These are phyloP conservation scores for Hyphodiscus sp. DNA, from an alignment of 2,329 filamentous ascomycete genomes.

Conservation along the genomic window DNA sequence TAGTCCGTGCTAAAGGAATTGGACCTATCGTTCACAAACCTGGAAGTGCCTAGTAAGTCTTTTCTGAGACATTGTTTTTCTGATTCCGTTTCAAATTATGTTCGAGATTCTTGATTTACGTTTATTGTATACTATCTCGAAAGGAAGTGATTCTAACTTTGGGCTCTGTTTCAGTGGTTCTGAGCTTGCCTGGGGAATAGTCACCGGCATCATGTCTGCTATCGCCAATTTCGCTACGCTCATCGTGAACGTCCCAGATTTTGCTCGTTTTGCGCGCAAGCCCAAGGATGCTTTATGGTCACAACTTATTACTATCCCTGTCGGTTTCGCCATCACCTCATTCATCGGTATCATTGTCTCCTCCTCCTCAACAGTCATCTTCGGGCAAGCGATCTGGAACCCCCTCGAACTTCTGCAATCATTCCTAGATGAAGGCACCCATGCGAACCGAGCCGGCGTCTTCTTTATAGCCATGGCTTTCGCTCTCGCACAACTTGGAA, in stretches of 20 bases:
- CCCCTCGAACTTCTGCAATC: conserved; percentile 59
- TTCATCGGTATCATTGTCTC: conserved; percentile 80
- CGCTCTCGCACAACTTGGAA: conserved; percentile 74
- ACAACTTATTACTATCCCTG: conserved; percentile 68
- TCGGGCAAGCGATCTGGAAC: conserved; percentile 62
- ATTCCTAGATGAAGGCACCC: conserved; percentile 64
- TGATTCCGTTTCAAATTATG: too few species aligned
- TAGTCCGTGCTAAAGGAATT: conserved; percentile 73
- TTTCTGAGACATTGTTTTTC: too few species aligned
- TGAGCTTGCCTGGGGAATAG: conserved; percentile 70
- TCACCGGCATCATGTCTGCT: conserved; percentile 80
- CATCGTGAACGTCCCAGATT: conserved; percentile 76
- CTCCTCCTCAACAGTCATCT: conserved; percentile 64
- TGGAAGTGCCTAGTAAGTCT: conserved; percentile 39
- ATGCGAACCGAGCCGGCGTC: conserved; percentile 65
- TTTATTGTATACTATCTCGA: too few species aligned
- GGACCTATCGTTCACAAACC: conserved; percentile 74
- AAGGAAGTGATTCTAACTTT: too few species aligned
- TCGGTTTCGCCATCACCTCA: conserved; percentile 69
- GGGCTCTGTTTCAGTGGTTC: conserved; percentile 41
- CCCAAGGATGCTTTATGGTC: conserved; percentile 74
- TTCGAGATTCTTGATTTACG: too few species aligned
- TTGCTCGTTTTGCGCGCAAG: conserved; percentile 73
- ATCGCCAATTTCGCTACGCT: conserved; percentile 89
- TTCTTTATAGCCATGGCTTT: conserved; percentile 68